Evolutionary conservation across 495 filamentous ascomycete genomes (phyloP).

Genomic region (Jackrogersella multiformis): DNA sequence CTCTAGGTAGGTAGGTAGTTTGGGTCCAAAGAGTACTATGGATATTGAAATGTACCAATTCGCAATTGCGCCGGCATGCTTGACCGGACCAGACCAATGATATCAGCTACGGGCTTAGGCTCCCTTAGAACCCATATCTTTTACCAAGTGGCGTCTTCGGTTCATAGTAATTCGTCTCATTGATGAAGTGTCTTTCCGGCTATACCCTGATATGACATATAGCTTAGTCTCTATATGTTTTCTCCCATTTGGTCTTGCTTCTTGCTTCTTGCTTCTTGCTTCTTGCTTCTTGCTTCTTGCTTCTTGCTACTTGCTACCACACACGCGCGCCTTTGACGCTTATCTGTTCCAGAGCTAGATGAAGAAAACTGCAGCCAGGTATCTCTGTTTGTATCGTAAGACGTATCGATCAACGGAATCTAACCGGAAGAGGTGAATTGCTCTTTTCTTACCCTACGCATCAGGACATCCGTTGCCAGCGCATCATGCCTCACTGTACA

Average conservation of each 20-base stretch:
- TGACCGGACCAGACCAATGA: conserved; percentile 9
- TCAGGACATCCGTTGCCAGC: conserved; percentile 35
- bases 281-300: background rate
- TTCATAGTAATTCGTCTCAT: conserved; percentile 16
- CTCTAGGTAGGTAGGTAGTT: background rate
- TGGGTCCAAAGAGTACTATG: background rate
- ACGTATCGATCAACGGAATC: conserved; percentile 40
- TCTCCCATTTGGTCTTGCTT: background rate
- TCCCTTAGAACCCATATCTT: conserved; percentile 12
- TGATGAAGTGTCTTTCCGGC: conserved; percentile 16
- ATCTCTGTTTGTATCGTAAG: conserved; percentile 32
- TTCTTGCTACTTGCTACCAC: background rate
- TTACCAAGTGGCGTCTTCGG: conserved; percentile 24
- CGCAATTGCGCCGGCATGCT: conserved; percentile 10
- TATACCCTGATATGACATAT: conserved; percentile 16
- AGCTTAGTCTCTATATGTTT: conserved; percentile 1
- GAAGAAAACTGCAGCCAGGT: conserved; percentile 21
- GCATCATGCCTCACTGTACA: conserved; percentile 41
- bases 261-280: background rate
- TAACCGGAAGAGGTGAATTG: conserved; percentile 39
- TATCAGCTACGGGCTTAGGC: conserved; percentile 7
- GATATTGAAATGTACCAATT: conserved; percentile 1
- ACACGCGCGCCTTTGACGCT: conserved; percentile 10
- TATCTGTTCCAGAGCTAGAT: conserved; percentile 10
- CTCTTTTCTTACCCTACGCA: conserved; percentile 40